Evolutionary conservation across 73 alveolate species (phyloP).

Genomic region (Paramecium tetraurelia): DNA sequence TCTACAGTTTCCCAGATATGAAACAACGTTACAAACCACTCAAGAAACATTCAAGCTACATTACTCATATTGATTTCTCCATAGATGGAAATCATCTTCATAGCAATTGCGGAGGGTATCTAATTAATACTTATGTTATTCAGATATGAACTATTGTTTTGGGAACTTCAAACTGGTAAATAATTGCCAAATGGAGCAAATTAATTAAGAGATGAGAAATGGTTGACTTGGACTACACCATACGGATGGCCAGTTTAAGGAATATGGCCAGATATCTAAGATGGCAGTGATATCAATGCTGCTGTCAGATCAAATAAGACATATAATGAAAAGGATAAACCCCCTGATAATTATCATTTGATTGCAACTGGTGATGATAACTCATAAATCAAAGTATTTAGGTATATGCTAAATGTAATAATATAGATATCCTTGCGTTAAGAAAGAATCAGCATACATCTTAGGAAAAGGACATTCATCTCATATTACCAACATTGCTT

Average conservation of each 20-base stretch:
- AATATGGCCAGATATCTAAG: slow-evolving; percentile 90
- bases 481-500: slow-evolving; percentile 89
- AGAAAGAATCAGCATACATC: slow-evolving; percentile 69
- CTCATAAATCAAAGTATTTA: slow-evolving; percentile 84
- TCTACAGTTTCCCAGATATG: slow-evolving; percentile 63
- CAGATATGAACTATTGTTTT: slow-evolving; percentile 87
- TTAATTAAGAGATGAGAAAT: slow-evolving; percentile 73
- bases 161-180: slow-evolving; percentile 70
- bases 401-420: not conserved
- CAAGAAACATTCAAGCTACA: slow-evolving; percentile 81
- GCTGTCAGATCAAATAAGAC: slow-evolving; percentile 76
- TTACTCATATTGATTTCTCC: slow-evolving; percentile 93
- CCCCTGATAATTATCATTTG: slow-evolving; percentile 67
- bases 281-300: slow-evolving; percentile 85
- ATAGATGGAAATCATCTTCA: slow-evolving; percentile 78
- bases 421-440: slow-evolving; percentile 84
- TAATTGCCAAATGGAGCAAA: slow-evolving; percentile 83
- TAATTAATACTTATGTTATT: not conserved
- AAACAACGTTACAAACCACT: slow-evolving; percentile 46
- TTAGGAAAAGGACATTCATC: slow-evolving; percentile 86
- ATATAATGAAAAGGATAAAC: slow-evolving; percentile 55
- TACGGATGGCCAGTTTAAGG: slow-evolving; percentile 98
- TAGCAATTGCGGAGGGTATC: slow-evolving; percentile 86
- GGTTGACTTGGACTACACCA: slow-evolving; percentile 90
- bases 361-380: slow-evolving; percentile 93